These are phyloP conservation scores for Bromus sterilis DNA, from an alignment of 176 grass and related monocot species.

Conservation along the genomic window DNA sequence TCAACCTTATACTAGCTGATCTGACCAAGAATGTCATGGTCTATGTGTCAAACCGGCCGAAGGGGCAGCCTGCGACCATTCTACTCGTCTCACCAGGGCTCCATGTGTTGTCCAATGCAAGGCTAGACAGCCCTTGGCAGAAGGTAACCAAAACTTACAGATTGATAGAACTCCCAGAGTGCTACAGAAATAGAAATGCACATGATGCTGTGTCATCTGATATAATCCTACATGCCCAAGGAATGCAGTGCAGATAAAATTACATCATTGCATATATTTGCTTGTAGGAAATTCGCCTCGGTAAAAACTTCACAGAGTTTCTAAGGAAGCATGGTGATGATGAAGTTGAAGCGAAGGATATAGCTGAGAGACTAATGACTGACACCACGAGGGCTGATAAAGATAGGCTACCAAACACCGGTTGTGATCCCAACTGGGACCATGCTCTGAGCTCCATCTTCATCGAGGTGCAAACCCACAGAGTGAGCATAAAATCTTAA, in stretches of 20 bases:
- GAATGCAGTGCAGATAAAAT: not conserved
- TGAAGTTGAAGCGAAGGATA: conserved; percentile 44
- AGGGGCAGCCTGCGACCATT: conserved; percentile 45
- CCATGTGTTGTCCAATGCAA: conserved; percentile 80
- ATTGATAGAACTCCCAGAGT: not conserved
- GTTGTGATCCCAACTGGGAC: conserved; percentile 63
- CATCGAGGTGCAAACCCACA: conserved; percentile 52
- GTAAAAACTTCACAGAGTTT: conserved; percentile 49
- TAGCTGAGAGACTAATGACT: conserved; percentile 69
- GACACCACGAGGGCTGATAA: conserved; percentile 58
- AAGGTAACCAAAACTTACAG: conserved; percentile 35
- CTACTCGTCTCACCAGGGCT: conserved; percentile 71
- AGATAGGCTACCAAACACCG: conserved; percentile 61
- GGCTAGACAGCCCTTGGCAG: conserved; percentile 85
- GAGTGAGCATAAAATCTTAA: conserved; percentile 25
- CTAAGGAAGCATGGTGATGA: conserved; percentile 55
- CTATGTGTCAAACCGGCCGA: conserved; percentile 69
- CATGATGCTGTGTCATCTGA: not conserved
- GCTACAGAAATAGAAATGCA: not conserved
- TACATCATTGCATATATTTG: conserved; percentile 1
- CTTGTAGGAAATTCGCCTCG: conserved; percentile 44
- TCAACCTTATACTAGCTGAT: conserved; percentile 86
- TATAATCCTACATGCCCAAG: not conserved
- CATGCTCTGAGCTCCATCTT: conserved; percentile 68
- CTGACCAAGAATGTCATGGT: conserved; percentile 57